Base-by-base conservation (phyloP, 805 yeast species). In the Candida multigemmis region DNA sequence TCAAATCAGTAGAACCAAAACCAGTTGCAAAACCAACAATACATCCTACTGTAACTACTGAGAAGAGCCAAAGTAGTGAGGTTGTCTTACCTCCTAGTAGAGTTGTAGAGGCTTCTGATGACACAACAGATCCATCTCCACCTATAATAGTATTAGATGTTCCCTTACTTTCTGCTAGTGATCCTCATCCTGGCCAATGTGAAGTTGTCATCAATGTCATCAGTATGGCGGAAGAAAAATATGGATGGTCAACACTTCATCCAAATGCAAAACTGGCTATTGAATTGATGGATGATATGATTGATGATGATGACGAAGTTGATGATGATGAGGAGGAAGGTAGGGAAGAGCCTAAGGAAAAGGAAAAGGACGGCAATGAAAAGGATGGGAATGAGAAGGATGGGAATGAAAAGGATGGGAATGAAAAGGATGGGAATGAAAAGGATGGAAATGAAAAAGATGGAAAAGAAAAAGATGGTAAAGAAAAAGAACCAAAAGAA, bases 181-280 rank as follows among this genome's bases (percentile, higher is more conserved):
- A 60, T 18, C 75, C 75, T 3, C 44, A 53, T 27, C 71, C 74
- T 3, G 79, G 78, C 2, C 69, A 72, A 24, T 58, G 77, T 1
- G 80, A 76, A 40, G 74, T 74, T 1, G 74, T 80, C 3, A 65
- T 82, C 36, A 83, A 84, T 38, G 82, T 84, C 16, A 50, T 78
- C 47, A 71, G 74, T 38, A 53, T 80, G 28, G 81, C 89, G 4
- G 94, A 84, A 44, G 85, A 80, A 26, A 81, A 81, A 50, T 84
- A 84, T 49, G 95, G 94, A 3, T 83, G 79, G 71, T 72, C 72
- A 18, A 68, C 60, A 2, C 58, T 80, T 29, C 84, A 77, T 40
- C 87, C 87, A 0, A 70, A 71, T 33, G 73, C 80, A 4, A 62
- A 72, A 28, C 68, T 71, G 15, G 73, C 77, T 2, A 55, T 70